phyloP scores from a whole-genome alignment of 345 rosid species.

The Dimocarpus longan region DNA sequence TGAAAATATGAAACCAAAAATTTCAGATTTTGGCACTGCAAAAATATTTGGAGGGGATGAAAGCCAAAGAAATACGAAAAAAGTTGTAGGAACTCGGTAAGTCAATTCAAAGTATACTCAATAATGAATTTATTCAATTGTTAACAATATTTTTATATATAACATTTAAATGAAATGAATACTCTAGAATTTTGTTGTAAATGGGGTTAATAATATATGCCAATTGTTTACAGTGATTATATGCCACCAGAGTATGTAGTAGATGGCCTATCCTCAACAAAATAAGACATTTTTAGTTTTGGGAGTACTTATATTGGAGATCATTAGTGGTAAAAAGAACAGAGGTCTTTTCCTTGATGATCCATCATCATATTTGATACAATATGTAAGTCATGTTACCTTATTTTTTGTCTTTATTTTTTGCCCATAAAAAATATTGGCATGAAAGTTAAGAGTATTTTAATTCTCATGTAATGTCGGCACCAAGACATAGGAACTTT shows the following conservation, averaged over 20 bases:
- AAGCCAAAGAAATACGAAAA: constrained; percentile 28
- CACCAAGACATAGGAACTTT: constrained; percentile 16
- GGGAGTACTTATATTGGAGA: constrained; percentile 3
- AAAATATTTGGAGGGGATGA: constrained; percentile 33
- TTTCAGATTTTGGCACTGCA: constrained; percentile 47
- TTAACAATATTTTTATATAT: neutral
- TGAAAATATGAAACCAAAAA: constrained; percentile 37
- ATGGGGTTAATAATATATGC: no score
- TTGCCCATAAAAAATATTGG: neutral
- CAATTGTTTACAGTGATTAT: neutral
- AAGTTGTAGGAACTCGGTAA: constrained; percentile 46
- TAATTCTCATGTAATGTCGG: neutral
- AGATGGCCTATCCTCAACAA: neutral
- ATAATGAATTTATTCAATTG: neutral
- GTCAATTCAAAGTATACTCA: neutral
- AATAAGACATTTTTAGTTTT: neutral
- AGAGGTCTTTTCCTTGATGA: neutral
- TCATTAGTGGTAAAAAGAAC: neutral
- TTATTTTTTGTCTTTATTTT: neutral
- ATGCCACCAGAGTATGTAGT: neutral
- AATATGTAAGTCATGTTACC: neutral
- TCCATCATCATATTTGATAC: neutral
- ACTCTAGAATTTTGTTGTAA: neutral
- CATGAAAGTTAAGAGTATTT: neutral
- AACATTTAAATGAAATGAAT: neutral